Evolutionary conservation across 2,329 filamentous ascomycete genomes (phyloP), one percentile per base, ranked within the genome.

Genomic region (Thielaviopsis euricoi): DNA sequence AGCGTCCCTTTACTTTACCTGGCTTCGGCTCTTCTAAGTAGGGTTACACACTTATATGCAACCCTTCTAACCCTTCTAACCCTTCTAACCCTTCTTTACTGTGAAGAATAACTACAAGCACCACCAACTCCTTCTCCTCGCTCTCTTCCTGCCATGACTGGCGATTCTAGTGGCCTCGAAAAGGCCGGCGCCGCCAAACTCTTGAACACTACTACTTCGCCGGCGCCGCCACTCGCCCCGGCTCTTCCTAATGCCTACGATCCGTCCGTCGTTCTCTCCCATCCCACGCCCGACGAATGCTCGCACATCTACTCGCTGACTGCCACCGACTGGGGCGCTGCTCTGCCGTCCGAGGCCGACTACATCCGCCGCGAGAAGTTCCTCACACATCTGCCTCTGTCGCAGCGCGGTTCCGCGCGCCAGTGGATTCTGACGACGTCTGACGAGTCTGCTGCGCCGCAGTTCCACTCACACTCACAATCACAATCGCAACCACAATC

Each of bases 361-460:
- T 87, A 86, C 65, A 68, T 86, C 46, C 67, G 73, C 50, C 77
- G 84, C 51, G 83, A 85, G 66, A 67, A 68, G 17, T 76, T 77
- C 65, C 73, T 86, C 10, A 73, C 74, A 10, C 77, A 75, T 2
- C 74, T 81, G 0, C 77, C 82, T 6, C 71, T 86, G 19, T 74
- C 81, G 15, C 72, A 73, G 54, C 68, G 82, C 61, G 78, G 77
- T 46, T 81, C 82, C 46, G 71, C 85, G 61, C 76, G 75, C 13
- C 74, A 77, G 62, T 86, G 83, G 83, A 77, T 86, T 57, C 74
- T 87, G 29, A 82, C 81, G 3, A 72, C 79, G 58, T 63, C 55
- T 58, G 55, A 49, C 17, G 33, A 43, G n/a, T 55, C 58, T 6
- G 58, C 52, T 12, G 10, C 52, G 29, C 12, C 29, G 25, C 9